Evolutionary conservation across 257 asterid species (phyloP).

Genomic region (Solanum lignicaule): DNA sequence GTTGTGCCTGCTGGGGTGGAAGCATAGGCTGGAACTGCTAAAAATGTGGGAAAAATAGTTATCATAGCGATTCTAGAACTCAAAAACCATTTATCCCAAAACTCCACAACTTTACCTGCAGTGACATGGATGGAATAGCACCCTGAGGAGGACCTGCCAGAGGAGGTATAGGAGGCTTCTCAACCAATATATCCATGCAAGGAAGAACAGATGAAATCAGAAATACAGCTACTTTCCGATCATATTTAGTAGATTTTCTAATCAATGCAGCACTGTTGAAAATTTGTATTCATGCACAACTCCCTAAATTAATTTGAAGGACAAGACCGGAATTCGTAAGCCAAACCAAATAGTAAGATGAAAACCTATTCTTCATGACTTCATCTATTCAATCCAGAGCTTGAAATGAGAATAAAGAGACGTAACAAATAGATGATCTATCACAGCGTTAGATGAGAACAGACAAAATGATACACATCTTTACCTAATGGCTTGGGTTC

Average conservation of each 20-base stretch:
- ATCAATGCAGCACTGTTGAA: not conserved
- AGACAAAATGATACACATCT: not conserved
- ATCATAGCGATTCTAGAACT: not conserved
- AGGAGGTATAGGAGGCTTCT: slow-evolving; percentile 60
- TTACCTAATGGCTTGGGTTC: not conserved
- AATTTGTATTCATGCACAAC: not conserved
- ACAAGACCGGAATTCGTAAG: not conserved
- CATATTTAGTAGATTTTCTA: not conserved
- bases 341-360: not conserved
- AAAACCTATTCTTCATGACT: not conserved
- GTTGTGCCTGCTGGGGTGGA: slow-evolving; percentile 54
- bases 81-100: not conserved
- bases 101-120: slow-evolving; percentile 49
- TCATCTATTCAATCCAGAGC: not conserved
- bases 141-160: slow-evolving; percentile 48
- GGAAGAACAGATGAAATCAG: not conserved
- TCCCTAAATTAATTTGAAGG: not conserved
- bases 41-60: not conserved
- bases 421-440: not conserved
- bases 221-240: not conserved
- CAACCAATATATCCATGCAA: slow-evolving; percentile 12
- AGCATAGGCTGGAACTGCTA: slow-evolving; percentile 56
- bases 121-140: slow-evolving; percentile 59
- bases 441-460: not conserved
- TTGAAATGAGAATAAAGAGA: not conserved